Percentiles rank a stretch among this genome's conserved stretches.
Evolutionary conservation across 2,329 filamentous ascomycete species (phyloP).

Genomic region (Aspergillus pseudoviridinutans): DNA sequence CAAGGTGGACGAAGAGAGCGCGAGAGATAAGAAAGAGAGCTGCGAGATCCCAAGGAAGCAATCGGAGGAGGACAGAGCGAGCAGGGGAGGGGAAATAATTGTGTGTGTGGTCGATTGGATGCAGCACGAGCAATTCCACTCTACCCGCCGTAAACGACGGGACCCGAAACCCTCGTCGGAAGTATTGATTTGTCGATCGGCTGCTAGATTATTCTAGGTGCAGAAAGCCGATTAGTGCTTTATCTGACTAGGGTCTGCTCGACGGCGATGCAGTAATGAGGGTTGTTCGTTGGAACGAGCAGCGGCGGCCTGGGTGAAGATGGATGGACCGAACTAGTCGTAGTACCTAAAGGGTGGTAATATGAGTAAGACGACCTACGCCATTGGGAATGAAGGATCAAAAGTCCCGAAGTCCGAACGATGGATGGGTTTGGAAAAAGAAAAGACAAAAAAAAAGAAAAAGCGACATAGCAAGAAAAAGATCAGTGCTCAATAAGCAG

Average conservation of each 20-base stretch:
- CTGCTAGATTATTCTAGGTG: neutral
- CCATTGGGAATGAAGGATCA: conserved; percentile 1
- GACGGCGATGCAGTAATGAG: neutral
- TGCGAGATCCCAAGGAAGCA: neutral
- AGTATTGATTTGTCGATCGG: neutral
- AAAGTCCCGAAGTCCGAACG: neutral
- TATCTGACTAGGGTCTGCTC: conserved; percentile 1
- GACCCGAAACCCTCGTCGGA: conserved; percentile 3
- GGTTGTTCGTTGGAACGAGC: neutral
- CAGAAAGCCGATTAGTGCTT: neutral
- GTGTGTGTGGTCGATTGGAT: conserved; percentile 1
- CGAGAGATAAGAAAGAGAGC: conserved; percentile 2
- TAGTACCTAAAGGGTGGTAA: neutral
- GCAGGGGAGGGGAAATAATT: neutral
- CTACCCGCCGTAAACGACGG: conserved; percentile 34
- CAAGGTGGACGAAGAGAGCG: conserved; percentile 3
- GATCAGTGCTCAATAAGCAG: neutral
- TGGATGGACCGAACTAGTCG: neutral
- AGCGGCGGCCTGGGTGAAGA: neutral
- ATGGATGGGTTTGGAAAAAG: neutral
- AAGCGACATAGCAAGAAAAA: conserved; percentile 2
- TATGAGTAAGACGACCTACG: neutral
- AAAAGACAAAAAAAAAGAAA: conserved; percentile 4
- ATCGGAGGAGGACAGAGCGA: neutral
- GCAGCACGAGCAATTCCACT: conserved; percentile 22